Evolutionary conservation across 2,329 filamentous ascomycete species (phyloP).

Genomic region (Paradendryphiella salina): DNA sequence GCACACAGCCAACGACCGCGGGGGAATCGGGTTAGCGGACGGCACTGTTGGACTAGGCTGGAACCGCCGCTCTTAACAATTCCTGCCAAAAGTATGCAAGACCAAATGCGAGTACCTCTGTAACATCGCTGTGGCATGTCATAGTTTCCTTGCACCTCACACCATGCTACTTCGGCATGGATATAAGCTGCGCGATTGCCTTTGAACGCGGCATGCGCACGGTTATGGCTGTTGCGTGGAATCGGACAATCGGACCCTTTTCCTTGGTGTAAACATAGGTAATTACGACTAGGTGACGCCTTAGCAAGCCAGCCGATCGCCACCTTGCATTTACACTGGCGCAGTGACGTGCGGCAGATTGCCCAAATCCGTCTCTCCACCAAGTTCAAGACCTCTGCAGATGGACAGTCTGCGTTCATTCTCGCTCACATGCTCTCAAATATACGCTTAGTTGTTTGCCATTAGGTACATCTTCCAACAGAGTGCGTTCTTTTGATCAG

Average conservation of each 20-base stretch:
- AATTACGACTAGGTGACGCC: constrained; percentile 16
- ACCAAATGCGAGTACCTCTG: constrained; percentile 24
- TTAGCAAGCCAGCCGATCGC: constrained; percentile 18
- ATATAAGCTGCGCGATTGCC: neutral
- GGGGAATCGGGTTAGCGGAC: constrained; percentile 41
- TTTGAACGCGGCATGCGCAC: constrained; percentile 11
- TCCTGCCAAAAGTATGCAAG: constrained; percentile 27
- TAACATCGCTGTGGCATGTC: constrained; percentile 13
- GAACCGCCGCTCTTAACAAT: constrained; percentile 35
- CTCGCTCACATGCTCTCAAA: constrained; percentile 21
- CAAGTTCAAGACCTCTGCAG: constrained; percentile 32
- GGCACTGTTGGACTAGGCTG: constrained; percentile 34
- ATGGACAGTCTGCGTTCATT: constrained; percentile 17
- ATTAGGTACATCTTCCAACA: constrained; percentile 22
- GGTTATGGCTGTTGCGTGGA: constrained; percentile 5
- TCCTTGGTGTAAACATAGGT: constrained; percentile 14
- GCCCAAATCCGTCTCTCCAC: constrained; percentile 19
- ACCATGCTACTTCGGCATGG: constrained; percentile 2
- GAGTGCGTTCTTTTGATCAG: constrained; percentile 29
- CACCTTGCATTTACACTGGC: constrained; percentile 16
- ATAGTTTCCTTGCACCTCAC: constrained; percentile 6
- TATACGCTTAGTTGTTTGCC: constrained; percentile 26
- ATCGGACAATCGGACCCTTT: constrained; percentile 12
- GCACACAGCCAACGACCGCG: constrained; percentile 37
- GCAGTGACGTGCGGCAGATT: constrained; percentile 23